phyloP scores from a whole-genome alignment of 768 basidiomycete genomes.

The Lactifluus volemus region DNA sequence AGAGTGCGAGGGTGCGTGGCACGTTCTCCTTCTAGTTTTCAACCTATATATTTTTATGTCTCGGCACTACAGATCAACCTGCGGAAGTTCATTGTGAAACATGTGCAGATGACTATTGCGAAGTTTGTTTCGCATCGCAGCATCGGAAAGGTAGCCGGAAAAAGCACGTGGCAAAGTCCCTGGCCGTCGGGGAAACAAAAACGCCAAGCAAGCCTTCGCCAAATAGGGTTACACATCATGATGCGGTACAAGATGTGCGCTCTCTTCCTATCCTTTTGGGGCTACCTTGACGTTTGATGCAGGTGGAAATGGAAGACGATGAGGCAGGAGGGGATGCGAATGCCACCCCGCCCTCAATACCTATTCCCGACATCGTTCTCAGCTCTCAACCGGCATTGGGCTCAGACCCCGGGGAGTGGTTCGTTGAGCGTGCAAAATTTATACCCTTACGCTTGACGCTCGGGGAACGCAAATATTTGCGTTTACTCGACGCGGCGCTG shows the following conservation, averaged over 20 bases:
- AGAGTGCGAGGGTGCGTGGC: constrained; percentile 74
- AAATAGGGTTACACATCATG: constrained; percentile 11
- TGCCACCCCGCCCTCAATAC: constrained; percentile 15
- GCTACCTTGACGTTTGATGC: background rate
- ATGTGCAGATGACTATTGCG: constrained; percentile 68
- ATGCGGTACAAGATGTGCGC: constrained; percentile 22
- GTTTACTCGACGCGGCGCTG: constrained; percentile 77
- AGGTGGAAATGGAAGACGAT: constrained; percentile 35
- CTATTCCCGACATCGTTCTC: constrained; percentile 30
- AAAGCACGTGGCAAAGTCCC: constrained; percentile 44
- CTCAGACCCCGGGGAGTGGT: constrained; percentile 71
- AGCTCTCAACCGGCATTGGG: constrained; percentile 54
- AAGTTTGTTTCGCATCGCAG: constrained; percentile 80
- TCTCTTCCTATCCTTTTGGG: constrained; percentile 14
- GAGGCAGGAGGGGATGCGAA: constrained; percentile 33
- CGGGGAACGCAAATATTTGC: constrained; percentile 73
- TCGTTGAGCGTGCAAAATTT: constrained; percentile 70
- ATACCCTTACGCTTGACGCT: constrained; percentile 74
- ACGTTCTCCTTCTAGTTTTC: background rate
- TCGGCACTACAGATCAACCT: constrained; percentile 56
- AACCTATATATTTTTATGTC: background rate
- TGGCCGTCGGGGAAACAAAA: constrained; percentile 23
- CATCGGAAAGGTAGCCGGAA: constrained; percentile 78
- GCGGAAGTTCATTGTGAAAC: constrained; percentile 64
- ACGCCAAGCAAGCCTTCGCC: constrained; percentile 19